Conservation (phyloP, 148 eudicot species). For the Chenopodium berlandieri region DNA sequence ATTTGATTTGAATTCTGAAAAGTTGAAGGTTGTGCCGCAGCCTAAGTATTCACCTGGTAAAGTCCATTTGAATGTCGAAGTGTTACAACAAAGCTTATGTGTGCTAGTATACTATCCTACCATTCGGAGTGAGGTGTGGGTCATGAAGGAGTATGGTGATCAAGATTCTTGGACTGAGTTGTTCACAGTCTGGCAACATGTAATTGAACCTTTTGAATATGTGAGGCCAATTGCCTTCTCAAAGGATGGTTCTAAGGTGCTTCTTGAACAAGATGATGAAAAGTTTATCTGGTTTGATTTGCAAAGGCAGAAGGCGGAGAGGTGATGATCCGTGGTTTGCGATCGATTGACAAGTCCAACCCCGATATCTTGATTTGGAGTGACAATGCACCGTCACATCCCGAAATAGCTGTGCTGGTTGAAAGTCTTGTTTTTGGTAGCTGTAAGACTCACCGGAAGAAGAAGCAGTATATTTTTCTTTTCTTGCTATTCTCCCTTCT, state of each 20-base stretch:
- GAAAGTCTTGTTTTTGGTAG: conserved; percentile 41
- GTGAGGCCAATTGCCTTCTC: conserved; percentile 36
- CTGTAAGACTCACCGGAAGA: conserved; percentile 8
- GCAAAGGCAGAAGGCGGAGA: conserved; percentile 8
- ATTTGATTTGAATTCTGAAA: conserved; percentile 39
- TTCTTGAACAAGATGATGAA: conserved; percentile 30
- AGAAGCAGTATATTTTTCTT: background rate
- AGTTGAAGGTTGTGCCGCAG: conserved; percentile 20
- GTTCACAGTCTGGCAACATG: conserved; percentile 21
- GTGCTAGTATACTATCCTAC: conserved; percentile 19
- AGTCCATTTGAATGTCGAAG: conserved; percentile 15
- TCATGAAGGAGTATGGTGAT: conserved; percentile 48
- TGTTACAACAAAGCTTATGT: conserved; percentile 29
- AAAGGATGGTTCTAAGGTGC: conserved; percentile 32
- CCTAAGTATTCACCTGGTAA: conserved; percentile 21
- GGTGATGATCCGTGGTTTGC: conserved; percentile 19
- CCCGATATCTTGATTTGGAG: no score
- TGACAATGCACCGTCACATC: background rate
- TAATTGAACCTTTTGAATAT: conserved; percentile 15
- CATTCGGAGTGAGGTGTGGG: conserved; percentile 38
- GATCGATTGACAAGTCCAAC: no score
- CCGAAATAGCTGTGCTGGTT: conserved; percentile 21
- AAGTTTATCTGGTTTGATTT: conserved; percentile 42
- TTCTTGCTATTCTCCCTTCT: background rate
- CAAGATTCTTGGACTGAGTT: conserved; percentile 45